A percentile compares a stretch with the other conserved stretches of the same genome.
Conservation (phyloP, 805 yeast species). For the Myxozyma udenii region DNA sequence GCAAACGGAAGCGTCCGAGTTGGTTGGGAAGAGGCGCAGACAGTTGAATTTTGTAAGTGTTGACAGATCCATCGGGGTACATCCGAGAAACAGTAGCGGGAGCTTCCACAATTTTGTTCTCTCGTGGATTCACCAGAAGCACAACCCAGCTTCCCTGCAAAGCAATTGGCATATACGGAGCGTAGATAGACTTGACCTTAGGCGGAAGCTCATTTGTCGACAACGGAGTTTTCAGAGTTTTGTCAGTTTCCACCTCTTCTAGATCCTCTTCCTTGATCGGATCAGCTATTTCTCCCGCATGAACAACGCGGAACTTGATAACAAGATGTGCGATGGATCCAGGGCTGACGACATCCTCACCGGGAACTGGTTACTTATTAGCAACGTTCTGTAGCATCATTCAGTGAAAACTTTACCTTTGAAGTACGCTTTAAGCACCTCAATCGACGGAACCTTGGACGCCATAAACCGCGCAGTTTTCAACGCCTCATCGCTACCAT, state of each 20-base stretch:
- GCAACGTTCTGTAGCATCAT: background rate
- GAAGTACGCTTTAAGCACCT: slow-evolving; percentile 24
- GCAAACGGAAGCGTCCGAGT: slow-evolving; percentile 62
- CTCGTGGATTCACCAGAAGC: slow-evolving; percentile 67
- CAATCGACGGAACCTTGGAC: slow-evolving; percentile 22
- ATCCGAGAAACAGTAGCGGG: slow-evolving; percentile 56
- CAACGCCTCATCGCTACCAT: slow-evolving; percentile 18
- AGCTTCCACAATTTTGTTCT: slow-evolving; percentile 71
- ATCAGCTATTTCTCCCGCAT: slow-evolving; percentile 49
- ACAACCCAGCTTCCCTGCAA: slow-evolving; percentile 60
- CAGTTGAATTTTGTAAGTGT: slow-evolving; percentile 73
- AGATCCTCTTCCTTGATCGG: slow-evolving; percentile 33
- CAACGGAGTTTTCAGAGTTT: slow-evolving; percentile 68
- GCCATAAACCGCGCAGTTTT: slow-evolving; percentile 21
- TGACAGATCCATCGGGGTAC: slow-evolving; percentile 57
- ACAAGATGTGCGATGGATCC: slow-evolving; percentile 70
- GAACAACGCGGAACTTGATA: slow-evolving; percentile 69
- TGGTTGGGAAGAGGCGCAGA: slow-evolving; percentile 74
- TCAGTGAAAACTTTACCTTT: slow-evolving; percentile 11
- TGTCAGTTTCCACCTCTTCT: slow-evolving; percentile 60
- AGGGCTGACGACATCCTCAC: slow-evolving; percentile 70
- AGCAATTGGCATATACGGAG: slow-evolving; percentile 72
- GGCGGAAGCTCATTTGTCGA: slow-evolving; percentile 66
- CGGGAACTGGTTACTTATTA: slow-evolving; percentile 70
- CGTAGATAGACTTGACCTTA: slow-evolving; percentile 57